These are phyloP conservation scores for Clavispora phyllophila DNA, from an alignment of 805 yeast genomes.

Conservation along the genomic window DNA sequence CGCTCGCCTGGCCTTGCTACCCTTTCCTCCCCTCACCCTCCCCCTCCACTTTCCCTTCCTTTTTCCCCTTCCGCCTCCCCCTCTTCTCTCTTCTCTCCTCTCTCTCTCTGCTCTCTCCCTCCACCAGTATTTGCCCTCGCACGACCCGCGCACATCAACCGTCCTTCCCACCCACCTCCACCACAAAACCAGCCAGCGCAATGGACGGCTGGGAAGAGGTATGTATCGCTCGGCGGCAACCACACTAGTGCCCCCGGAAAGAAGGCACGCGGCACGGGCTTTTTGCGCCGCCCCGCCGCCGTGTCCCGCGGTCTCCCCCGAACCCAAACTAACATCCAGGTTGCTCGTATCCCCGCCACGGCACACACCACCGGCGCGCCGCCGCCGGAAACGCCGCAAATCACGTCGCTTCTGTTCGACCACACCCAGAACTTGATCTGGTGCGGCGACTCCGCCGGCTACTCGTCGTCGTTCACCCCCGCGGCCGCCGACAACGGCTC, in stretches of 20 bases:
- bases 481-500: constrained; percentile 11
- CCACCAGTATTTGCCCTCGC: neutral
- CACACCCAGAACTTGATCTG: constrained; percentile 71
- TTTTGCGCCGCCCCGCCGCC: constrained; percentile 1
- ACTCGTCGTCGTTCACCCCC: constrained; percentile 30
- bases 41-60: no score
- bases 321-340: constrained; percentile 19
- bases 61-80: no score
- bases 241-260: neutral
- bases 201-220: constrained; percentile 54
- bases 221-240: constrained; percentile 15
- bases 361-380: neutral
- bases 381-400: constrained; percentile 9
- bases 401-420: constrained; percentile 51
- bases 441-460: constrained; percentile 71
- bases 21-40: no score
- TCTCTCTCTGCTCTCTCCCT: neutral
- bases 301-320: neutral
- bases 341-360: constrained; percentile 25
- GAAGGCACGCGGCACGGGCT: no score
- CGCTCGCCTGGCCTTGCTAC: no score
- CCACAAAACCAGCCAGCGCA: constrained; percentile 1
- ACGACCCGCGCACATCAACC: neutral
- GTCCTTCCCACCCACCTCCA: neutral
- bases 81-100: neutral